A percentile compares a stretch with the other conserved stretches of the same genome.
These are phyloP conservation scores for Aristolochia californica DNA, from an alignment of 164 flowering plant species.

Conservation along the genomic window DNA sequence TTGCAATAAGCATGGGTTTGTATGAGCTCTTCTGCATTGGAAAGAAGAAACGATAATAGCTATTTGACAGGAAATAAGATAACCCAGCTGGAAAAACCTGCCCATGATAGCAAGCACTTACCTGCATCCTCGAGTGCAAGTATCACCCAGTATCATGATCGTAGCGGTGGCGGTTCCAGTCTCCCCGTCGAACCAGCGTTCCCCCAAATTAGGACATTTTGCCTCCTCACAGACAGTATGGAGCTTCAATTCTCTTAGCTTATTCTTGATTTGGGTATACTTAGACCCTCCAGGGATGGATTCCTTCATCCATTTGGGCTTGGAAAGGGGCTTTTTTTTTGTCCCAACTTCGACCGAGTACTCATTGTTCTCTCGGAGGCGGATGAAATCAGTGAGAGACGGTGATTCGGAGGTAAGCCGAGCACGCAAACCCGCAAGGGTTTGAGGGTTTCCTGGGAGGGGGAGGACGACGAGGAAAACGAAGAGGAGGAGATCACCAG, in stretches of 20 bases:
- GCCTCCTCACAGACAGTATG: conserved; percentile 31
- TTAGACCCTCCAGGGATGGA: conserved; percentile 24
- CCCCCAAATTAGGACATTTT: conserved; percentile 23
- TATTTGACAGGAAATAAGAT: no score
- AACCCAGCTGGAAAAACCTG: no score
- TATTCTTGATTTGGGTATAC: conserved; percentile 21
- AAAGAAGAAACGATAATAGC: no score
- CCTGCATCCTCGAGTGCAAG: conserved; percentile 31
- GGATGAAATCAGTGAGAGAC: conserved; percentile 17
- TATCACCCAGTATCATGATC: conserved; percentile 28
- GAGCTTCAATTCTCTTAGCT: conserved; percentile 21
- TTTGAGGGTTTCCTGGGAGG: neutral
- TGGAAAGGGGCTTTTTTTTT: conserved; percentile 26
- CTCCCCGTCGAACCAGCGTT: conserved; percentile 31
- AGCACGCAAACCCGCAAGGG: conserved; percentile 16
- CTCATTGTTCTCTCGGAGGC: conserved; percentile 13
- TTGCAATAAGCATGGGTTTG: no score
- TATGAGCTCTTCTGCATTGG: no score
- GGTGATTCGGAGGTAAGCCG: conserved; percentile 17
- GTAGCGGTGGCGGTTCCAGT: conserved; percentile 30
- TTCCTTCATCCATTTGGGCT: conserved; percentile 31
- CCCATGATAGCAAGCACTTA: no score
- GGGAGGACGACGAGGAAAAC: neutral
- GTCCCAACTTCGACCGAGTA: conserved; percentile 27
- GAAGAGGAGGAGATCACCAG: neutral